Evolutionary conservation across 225 moss, liverwort and hornwort species (phyloP).

Genomic region (Anthoceros angustus): DNA sequence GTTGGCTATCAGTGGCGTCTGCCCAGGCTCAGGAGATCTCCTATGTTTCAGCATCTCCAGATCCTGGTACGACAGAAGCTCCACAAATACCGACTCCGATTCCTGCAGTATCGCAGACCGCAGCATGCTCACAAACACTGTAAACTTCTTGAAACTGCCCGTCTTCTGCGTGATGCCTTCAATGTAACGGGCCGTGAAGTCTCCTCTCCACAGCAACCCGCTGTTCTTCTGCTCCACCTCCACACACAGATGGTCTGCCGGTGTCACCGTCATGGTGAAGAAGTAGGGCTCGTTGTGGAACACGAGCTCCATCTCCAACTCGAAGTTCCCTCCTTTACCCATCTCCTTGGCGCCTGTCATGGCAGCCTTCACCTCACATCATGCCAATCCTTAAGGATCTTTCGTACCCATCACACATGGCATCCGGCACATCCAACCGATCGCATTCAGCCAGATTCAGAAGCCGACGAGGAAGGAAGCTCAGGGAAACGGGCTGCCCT

Average conservation of each 20-base stretch:
- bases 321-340: slow-evolving; percentile 36
- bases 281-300: slow-evolving; percentile 64
- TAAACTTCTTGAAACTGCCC: slow-evolving; percentile 71
- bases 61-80: slow-evolving; percentile 81
- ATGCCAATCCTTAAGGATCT: too few species aligned
- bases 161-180: slow-evolving; percentile 83
- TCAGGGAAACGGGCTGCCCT: not conserved
- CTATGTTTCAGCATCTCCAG: slow-evolving; percentile 50
- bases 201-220: slow-evolving; percentile 80
- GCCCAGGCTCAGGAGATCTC: not conserved
- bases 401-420: too few species aligned
- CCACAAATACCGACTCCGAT: slow-evolving; percentile 61
- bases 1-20: slow-evolving; percentile 10
- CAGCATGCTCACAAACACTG: slow-evolving; percentile 84
- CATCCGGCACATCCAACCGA: too few species aligned
- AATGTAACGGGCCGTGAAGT: slow-evolving; percentile 75
- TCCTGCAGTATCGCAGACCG: slow-evolving; percentile 49
- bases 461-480: not conserved
- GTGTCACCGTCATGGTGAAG: slow-evolving; percentile 51
- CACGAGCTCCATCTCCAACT: slow-evolving; percentile 55
- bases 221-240: slow-evolving; percentile 71
- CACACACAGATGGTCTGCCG: slow-evolving; percentile 51
- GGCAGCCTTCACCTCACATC: not conserved
- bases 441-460: not conserved
- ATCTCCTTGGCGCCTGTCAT: not conserved